These are phyloP conservation scores for Lodderomyces beijingensis DNA, from an alignment of 1,139 yeast species.

Conservation along the genomic window DNA sequence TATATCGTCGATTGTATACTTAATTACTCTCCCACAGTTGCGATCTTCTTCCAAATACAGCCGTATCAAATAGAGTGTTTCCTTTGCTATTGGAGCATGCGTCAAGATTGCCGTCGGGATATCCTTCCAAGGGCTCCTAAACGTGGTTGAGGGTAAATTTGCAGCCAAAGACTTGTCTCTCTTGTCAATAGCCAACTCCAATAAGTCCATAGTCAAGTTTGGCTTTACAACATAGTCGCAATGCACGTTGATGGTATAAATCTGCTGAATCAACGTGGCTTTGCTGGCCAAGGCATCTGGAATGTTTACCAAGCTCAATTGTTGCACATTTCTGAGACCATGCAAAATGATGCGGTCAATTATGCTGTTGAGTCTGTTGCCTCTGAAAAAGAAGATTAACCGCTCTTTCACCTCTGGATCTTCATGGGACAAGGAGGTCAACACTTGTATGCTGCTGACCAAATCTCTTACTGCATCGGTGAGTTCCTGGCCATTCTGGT, in stretches of 20 bases:
- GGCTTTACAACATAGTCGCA: background rate
- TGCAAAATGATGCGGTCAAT: background rate
- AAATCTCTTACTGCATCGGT: background rate
- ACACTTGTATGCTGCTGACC: background rate
- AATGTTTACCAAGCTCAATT: no score
- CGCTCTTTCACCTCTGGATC: background rate
- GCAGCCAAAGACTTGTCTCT: conserved; percentile 3
- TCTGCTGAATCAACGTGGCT: background rate
- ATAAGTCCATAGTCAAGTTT: background rate
- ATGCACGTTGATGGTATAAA: background rate
- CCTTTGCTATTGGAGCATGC: no score
- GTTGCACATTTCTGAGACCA: background rate
- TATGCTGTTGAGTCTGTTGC: conserved; percentile 4
- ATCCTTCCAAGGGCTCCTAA: no score
- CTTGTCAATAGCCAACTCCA: background rate
- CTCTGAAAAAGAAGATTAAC: conserved; percentile 2
- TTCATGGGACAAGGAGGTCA: background rate
- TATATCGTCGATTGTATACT: background rate
- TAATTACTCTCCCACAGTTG: conserved; percentile 1
- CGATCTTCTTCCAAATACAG: no score
- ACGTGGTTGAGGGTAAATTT: no score
- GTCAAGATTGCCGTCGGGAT: no score
- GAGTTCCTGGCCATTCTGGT: conserved; percentile 1
- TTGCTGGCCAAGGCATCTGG: background rate
- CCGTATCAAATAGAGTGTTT: no score